Conservation (phyloP, 208 protist genomes). For the Porcisia hertigi region DNA sequence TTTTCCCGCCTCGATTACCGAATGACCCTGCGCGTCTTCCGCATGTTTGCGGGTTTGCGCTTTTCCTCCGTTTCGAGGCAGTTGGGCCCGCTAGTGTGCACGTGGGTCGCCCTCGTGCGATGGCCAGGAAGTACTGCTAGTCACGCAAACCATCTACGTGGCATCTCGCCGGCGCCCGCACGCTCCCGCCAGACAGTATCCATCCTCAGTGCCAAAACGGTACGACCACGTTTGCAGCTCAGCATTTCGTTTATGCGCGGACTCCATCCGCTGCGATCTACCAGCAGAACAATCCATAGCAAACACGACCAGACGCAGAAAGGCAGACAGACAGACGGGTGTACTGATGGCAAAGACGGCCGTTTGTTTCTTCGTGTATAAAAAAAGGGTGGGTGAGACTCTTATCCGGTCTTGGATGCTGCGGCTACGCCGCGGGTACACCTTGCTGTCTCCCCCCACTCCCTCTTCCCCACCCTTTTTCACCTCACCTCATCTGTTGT, state of each 20-base stretch:
- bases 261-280: neutral
- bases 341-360: neutral
- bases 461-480: too few relatives aligned
- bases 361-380: too few relatives aligned
- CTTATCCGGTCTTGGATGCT: neutral
- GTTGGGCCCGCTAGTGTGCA: too few relatives aligned
- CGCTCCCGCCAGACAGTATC: neutral
- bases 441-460: neutral
- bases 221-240: neutral
- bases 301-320: neutral
- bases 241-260: neutral
- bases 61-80: too few relatives aligned
- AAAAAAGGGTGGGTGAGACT: neutral
- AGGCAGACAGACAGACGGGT: neutral
- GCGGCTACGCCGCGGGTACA: neutral
- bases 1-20: neutral
- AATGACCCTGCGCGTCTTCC: neutral
- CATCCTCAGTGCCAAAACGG: too few relatives aligned
- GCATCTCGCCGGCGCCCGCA: too few relatives aligned
- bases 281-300: neutral
- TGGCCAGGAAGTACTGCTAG: too few relatives aligned
- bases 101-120: too few relatives aligned
- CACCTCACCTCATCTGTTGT: constrained; percentile 21
- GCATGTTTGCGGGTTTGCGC: too few relatives aligned
- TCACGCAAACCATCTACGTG: too few relatives aligned